These are phyloP conservation scores for Fusarium sp. DNA, from an alignment of 2,329 filamentous ascomycete species.

Conservation along the genomic window DNA sequence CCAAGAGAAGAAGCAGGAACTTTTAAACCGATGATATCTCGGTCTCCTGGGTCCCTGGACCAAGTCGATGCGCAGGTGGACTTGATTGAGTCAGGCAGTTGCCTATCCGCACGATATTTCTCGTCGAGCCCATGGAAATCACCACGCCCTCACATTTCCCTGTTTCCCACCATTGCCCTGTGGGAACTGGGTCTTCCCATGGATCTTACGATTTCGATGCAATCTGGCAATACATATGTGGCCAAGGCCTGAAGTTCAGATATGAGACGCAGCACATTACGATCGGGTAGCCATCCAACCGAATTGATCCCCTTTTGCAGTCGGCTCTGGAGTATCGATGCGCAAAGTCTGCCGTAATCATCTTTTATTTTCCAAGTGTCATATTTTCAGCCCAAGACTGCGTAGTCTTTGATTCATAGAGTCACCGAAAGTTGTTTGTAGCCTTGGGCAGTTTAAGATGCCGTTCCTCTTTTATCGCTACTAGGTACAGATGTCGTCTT, in stretches of 20 bases:
- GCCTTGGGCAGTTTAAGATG: neutral
- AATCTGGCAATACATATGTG: too few species aligned
- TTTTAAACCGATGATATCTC: fast-evolving
- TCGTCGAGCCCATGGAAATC: neutral
- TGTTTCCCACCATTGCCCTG: neutral
- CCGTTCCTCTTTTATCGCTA: neutral
- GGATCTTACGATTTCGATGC: too few species aligned
- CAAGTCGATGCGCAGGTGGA: fast-evolving
- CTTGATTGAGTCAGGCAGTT: fast-evolving
- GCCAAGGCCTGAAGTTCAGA: too few species aligned
- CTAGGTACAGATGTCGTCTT: fast-evolving
- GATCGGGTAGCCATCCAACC: neutral
- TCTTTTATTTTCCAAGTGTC: too few species aligned
- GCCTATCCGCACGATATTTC: neutral
- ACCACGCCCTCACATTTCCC: neutral
- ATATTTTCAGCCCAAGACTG: too few species aligned
- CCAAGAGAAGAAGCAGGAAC: fast-evolving
- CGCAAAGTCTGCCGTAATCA: fast-evolving
- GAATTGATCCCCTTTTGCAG: neutral
- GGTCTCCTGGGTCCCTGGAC: neutral
- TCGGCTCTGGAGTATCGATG: neutral
- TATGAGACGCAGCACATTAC: neutral
- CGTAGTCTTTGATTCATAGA: neutral
- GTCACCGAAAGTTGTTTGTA: neutral
- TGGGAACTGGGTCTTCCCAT: too few species aligned